phyloP scores from a whole-genome alignment of 371 early-diverging fungal genomes.

The Mortierella sp. region DNA sequence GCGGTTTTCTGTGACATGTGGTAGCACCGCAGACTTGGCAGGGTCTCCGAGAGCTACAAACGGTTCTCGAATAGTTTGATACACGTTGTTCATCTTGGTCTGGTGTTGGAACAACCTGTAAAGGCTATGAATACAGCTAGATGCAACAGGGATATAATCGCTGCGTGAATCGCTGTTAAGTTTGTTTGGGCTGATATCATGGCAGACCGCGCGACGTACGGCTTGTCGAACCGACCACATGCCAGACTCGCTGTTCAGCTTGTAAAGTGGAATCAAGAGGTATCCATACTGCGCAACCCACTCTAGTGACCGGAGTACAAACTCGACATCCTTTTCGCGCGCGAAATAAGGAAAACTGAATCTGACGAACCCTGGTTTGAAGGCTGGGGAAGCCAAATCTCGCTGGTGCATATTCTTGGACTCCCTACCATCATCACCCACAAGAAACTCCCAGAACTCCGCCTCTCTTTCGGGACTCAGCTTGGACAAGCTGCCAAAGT shows the following conservation, averaged over 20 bases:
- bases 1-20: no score
- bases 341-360: slow-evolving; percentile 31
- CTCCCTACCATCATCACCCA: slow-evolving; percentile 10
- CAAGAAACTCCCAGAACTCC: slow-evolving; percentile 34
- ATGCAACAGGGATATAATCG: slow-evolving; percentile 8
- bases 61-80: no score
- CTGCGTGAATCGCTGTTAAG: background rate
- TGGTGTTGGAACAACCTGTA: no score
- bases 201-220: slow-evolving; percentile 12
- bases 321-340: slow-evolving; percentile 31
- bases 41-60: no score
- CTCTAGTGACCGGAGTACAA: slow-evolving; percentile 25
- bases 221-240: slow-evolving; percentile 20
- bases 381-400: background rate
- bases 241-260: slow-evolving; percentile 10
- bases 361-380: slow-evolving; percentile 27
- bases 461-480: slow-evolving; percentile 31
- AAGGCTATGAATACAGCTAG: slow-evolving; percentile 7
- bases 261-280: slow-evolving; percentile 29
- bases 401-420: background rate
- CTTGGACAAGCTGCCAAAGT: slow-evolving; percentile 27
- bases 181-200: background rate
- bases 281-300: slow-evolving; percentile 32
- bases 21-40: no score
- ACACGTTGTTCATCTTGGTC: no score